These are phyloP conservation scores for Sequoiadendron giganteum DNA, from an alignment of 75 land plant species.

Conservation along the genomic window DNA sequence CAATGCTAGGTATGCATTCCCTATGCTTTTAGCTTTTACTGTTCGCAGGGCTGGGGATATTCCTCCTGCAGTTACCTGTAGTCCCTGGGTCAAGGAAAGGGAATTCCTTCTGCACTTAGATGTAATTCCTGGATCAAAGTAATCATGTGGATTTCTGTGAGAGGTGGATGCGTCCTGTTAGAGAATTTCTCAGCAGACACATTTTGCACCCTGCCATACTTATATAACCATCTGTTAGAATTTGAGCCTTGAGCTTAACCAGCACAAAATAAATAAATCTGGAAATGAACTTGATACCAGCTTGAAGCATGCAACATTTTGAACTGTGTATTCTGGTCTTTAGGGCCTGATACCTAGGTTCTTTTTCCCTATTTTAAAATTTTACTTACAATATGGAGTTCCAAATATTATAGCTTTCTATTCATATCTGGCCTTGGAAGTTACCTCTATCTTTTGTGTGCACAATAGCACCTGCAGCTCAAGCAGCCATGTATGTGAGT, in stretches of 20 bases:
- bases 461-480: background rate
- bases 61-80: background rate
- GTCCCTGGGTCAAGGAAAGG: no score
- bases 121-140: background rate
- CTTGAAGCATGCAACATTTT: background rate
- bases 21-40: no score
- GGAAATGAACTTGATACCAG: background rate
- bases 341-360: background rate
- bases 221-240: background rate
- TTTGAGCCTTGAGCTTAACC: background rate
- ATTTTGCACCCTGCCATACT: background rate
- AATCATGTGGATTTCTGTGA: background rate
- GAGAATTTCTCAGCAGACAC: background rate
- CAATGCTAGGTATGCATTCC: background rate
- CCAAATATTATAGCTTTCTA: background rate
- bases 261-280: background rate
- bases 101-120: background rate
- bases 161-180: background rate
- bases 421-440: background rate
- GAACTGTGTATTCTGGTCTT: background rate
- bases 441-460: background rate
- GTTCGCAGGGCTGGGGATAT: background rate
- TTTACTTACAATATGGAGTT: background rate
- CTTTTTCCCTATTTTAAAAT: background rate
- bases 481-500: background rate